phyloP scores from a whole-genome alignment of 441 rosid genomes.

The Adansonia madagascariensis region DNA sequence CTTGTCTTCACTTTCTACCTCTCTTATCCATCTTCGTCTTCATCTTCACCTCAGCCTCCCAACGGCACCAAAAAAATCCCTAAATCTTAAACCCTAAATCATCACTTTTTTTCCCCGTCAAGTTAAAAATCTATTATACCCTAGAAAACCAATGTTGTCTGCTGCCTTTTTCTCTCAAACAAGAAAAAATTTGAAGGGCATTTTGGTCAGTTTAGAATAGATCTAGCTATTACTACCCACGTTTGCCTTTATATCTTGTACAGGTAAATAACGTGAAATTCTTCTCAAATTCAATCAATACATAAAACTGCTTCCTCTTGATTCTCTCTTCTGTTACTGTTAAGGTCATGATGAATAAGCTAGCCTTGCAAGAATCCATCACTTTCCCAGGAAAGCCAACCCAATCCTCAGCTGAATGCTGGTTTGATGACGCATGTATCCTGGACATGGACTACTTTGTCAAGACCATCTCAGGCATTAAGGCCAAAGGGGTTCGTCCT shows the following conservation, averaged over 20 bases:
- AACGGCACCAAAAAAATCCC: background rate
- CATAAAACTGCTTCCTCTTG: conserved; percentile 1
- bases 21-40: conserved; percentile 18
- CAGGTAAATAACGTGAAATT: background rate
- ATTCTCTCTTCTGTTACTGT: background rate
- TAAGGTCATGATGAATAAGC: conserved; percentile 43
- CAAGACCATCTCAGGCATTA: conserved; percentile 67
- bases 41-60: conserved; percentile 22
- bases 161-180: background rate
- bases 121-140: background rate
- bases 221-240: no score
- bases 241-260: background rate
- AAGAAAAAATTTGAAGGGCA: background rate
- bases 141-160: conserved; percentile 3
- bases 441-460: conserved; percentile 84
- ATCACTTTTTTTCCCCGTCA: background rate
- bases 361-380: conserved; percentile 41
- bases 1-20: background rate
- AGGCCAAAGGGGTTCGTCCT: conserved; percentile 79
- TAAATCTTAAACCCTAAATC: background rate
- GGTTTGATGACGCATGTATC: conserved; percentile 78
- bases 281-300: background rate
- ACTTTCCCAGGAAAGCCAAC: conserved; percentile 39
- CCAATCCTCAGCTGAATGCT: conserved; percentile 44
- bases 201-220: background rate